Evolutionary conservation across 306 rosid genomes (phyloP), one percentile per base, ranked within the genome.

Genomic region (Prunus campanulata): DNA sequence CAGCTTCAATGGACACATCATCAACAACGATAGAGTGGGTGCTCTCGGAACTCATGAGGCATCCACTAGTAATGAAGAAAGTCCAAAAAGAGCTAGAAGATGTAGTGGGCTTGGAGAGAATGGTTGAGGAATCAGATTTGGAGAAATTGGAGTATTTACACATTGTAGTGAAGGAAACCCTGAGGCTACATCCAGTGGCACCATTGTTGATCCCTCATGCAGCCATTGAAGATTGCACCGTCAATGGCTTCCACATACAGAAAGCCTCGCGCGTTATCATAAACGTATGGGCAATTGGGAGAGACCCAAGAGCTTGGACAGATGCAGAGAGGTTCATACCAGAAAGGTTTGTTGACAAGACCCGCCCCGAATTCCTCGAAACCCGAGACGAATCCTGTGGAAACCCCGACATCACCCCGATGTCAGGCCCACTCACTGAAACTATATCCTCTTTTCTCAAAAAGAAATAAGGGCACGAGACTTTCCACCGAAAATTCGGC

Each of bases 261-360:
- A 66, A 66, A 39, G n/a, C 39, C 0, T 66, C 70, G 0, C 70
- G 70, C 51, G 3, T 66, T n/a, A 35, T 66, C 15, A 39, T 66
- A 66, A 66, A 66, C 7, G 51, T 22, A 10, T 75, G 72, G 79
- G 42, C 72, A 13, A 75, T 65, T n/a, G 79, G 79, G 71, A 52
- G 79, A 63, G 64, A 75, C 72, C 72, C 54, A 2, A 52, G 22
- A 32, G 65, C 46, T 49, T 75, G 65, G 79, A 39, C 19, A 1
- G 65, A 75, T 12, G 39, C 72, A 2, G 52, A 63, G 22, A 29
- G 35, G 51, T 65, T 75, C 49, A 10, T 66, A 39, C 70, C 70
- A 0, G 70, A 66, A 3, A 66, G 70, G 70, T 66, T 66, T 4
- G n/a, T n/a, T n/a, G n/a, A n/a, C n/a, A n/a, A n/a, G n/a, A n/a